Evolutionary conservation across 331 rosid species (phyloP).

Genomic region (Acacia pycnantha): DNA sequence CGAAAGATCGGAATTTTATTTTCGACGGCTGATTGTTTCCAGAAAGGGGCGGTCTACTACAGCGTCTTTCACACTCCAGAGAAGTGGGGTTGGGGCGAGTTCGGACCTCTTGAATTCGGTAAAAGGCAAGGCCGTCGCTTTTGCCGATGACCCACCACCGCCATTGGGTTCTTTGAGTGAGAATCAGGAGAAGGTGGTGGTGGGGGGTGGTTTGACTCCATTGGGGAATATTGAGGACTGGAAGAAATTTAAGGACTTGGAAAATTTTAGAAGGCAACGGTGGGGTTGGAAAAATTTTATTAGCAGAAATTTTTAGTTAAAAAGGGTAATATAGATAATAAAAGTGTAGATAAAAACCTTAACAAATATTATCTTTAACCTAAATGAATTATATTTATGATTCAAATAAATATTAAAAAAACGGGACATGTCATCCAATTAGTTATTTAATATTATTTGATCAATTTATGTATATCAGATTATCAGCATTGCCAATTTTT

Average conservation of each 20-base stretch:
- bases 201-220: constrained; percentile 36
- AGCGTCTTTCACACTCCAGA: constrained; percentile 43
- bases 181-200: background rate
- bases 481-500: too few species aligned
- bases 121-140: constrained; percentile 54
- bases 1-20: background rate
- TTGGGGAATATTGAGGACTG: constrained; percentile 62
- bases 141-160: constrained; percentile 59
- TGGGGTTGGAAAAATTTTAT: too few species aligned
- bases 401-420: too few species aligned
- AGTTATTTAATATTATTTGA: too few species aligned
- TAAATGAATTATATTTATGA: too few species aligned
- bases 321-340: too few species aligned
- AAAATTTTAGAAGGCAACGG: too few species aligned
- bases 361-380: too few species aligned
- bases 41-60: constrained; percentile 42
- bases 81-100: constrained; percentile 24
- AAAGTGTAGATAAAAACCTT: too few species aligned
- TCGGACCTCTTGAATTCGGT: constrained; percentile 31
- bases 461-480: too few species aligned
- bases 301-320: too few species aligned
- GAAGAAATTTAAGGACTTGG: constrained; percentile 58
- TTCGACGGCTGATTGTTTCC: background rate
- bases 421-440: too few species aligned
- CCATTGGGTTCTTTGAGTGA: constrained; percentile 65